Conservation (phyloP, 768 basidiomycete genomes). For the Russula olivacea region DNA sequence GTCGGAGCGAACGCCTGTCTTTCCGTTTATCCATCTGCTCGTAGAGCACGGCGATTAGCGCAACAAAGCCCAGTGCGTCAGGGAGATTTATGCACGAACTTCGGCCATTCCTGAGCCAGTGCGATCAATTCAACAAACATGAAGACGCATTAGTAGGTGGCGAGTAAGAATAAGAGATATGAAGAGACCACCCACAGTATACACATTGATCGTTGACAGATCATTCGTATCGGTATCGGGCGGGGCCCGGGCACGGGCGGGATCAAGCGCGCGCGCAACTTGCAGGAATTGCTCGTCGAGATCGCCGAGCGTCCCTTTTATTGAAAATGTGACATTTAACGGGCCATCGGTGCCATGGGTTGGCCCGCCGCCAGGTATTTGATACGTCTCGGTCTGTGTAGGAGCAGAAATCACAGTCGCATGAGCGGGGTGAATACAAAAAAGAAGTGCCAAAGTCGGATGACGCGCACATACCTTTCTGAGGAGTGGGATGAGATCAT, state of each 20-base stretch:
- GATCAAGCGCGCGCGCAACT: constrained; percentile 27
- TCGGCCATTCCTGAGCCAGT: constrained; percentile 46
- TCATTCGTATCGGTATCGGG: constrained; percentile 26
- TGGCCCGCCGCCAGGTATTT: constrained; percentile 28
- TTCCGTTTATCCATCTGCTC: constrained; percentile 47
- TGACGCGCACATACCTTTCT: constrained; percentile 40
- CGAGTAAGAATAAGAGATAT: too few species aligned
- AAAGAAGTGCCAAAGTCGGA: too few species aligned
- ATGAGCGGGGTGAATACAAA: not conserved
- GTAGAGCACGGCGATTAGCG: not conserved
- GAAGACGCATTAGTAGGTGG: not conserved
- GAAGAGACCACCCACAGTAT: constrained; percentile 24
- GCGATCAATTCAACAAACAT: not conserved
- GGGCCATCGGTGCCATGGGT: constrained; percentile 47
- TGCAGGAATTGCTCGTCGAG: constrained; percentile 30
- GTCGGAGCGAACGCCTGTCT: constrained; percentile 53
- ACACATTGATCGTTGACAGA: constrained; percentile 28
- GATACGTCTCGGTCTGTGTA: constrained; percentile 37
- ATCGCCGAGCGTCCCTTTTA: constrained; percentile 27
- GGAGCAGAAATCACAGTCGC: not conserved
- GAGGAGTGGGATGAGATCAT: constrained; percentile 50
- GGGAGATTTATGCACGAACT: constrained; percentile 33
- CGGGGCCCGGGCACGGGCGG: constrained; percentile 19
- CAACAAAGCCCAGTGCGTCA: not conserved
- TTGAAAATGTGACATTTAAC: constrained; percentile 33